Percentiles rank a stretch among this genome's conserved stretches.
Conservation (phyloP, 2,329 filamentous ascomycete species). For the Diaporthe citriasiana region DNA sequence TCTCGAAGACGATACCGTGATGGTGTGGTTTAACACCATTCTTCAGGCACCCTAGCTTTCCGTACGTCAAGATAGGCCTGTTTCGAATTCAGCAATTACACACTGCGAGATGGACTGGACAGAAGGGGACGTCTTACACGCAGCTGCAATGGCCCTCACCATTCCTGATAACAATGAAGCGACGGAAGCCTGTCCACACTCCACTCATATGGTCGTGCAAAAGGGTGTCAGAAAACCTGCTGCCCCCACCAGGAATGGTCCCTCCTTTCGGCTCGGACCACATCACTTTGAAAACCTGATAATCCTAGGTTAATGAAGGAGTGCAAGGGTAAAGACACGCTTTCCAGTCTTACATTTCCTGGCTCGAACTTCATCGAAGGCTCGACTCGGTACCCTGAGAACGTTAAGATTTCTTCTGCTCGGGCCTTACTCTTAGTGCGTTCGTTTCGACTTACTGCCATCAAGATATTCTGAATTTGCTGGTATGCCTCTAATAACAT, state of each 20-base stretch:
- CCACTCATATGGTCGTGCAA: conserved; percentile 50
- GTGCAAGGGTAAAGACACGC: neutral
- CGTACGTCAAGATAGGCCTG: conserved; percentile 70
- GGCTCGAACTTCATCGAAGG: conserved; percentile 23
- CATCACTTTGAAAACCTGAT: conserved; percentile 67
- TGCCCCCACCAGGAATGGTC: conserved; percentile 29
- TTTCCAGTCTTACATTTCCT: conserved; percentile 19
- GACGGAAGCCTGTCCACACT: conserved; percentile 65
- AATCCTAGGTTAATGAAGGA: conserved; percentile 2
- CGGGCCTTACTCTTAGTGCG: neutral
- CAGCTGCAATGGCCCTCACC: conserved; percentile 68
- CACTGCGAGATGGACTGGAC: neutral
- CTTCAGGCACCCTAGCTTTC: conserved; percentile 66
- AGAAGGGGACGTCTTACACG: conserved; percentile 61
- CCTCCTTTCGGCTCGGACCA: conserved; percentile 63
- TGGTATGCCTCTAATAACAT: conserved; percentile 4
- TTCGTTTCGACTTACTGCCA: conserved; percentile 1
- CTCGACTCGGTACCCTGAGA: conserved; percentile 31
- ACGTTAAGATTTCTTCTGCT: neutral
- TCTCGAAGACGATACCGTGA: conserved; percentile 67
- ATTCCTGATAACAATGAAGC: conserved; percentile 68
- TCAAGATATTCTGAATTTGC: conserved; percentile 28
- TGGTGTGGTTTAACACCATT: conserved; percentile 65
- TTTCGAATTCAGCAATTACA: neutral
- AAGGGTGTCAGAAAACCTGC: conserved; percentile 49